Base-by-base conservation (phyloP, 257 asterid genomes). In the Scutellaria galericulata region DNA sequence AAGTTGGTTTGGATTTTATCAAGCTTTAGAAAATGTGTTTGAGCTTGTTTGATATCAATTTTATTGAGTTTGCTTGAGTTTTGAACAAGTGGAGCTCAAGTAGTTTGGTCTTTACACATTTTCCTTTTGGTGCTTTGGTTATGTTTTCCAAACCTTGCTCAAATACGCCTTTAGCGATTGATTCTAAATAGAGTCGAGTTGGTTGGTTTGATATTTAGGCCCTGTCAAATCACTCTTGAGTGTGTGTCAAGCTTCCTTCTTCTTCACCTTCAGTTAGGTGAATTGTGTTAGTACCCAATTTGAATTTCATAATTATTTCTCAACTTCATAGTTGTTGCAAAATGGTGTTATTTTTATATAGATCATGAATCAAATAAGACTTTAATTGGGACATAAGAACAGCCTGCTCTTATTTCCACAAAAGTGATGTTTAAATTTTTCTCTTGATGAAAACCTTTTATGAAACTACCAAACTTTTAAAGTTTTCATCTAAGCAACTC, bases 211-310 rank as follows among this genome's bases (percentile, higher is more conserved):
- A 47, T 47, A 7, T 9, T 45, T 45, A 45, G n/a, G 12, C 53
- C 53, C n/a, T 1, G 7, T 47, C n/a, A 1, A 10, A 14, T 47
- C 6, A 11, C 52, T 8, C 5, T 46, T 14, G 5, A 31, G 37
- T 46, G 52, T 46, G n/a, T 11, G 5, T 46, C 12, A 46, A 4
- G 12, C 12, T 2, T 47, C 5, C 12, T 47, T 47, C 14, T 18
- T 18, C 27, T 24, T 24, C 27, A 24, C 2, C 27, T 24, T 24
- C 27, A 24, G 1, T 47, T 3, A 11, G 7, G 15, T 47, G 53
- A 5, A 57, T 35, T 47, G 55, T 14, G 39, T 59, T 55, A 41
- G 22, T 40, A 11, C 76, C 46, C 9, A 40, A 58, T 73, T 15
- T 22, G 46, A 31, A 24, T 52, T 62, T 76, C 58, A 24, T 24